Evolutionary conservation across 352 stramenopile species (phyloP).

Genomic region (Aphanomyces invadans): DNA sequence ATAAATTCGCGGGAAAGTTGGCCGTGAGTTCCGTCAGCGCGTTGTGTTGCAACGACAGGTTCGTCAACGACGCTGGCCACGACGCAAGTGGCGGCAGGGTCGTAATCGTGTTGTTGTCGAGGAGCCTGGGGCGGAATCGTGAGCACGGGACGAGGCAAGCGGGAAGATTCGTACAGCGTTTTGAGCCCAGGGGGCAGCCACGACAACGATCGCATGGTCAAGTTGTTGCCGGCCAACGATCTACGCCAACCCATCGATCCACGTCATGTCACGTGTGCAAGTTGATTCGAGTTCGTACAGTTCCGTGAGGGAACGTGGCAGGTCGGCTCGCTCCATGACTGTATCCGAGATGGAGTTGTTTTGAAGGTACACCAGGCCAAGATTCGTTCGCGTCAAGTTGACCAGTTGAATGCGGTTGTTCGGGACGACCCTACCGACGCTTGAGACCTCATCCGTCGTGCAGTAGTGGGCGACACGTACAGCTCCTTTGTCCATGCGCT

Average conservation of each 20-base stretch:
- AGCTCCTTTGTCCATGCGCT: background rate
- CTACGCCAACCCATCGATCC: no score
- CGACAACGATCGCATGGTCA: background rate
- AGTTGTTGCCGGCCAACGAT: conserved; percentile 5
- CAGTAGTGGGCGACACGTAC: background rate
- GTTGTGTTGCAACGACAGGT: conserved; percentile 16
- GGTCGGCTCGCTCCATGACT: background rate
- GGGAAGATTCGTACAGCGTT: no score
- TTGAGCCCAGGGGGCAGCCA: background rate
- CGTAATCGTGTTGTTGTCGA: conserved; percentile 13
- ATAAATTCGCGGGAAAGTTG: conserved; percentile 2
- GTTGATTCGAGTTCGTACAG: no score
- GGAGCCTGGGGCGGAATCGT: background rate
- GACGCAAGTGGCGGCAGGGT: background rate
- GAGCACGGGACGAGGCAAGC: background rate
- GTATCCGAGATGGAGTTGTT: background rate
- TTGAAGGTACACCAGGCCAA: background rate
- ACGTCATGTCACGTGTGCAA: no score
- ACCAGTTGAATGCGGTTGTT: conserved; percentile 16
- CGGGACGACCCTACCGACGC: background rate
- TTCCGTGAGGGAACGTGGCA: background rate
- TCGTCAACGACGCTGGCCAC: conserved; percentile 7
- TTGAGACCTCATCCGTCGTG: no score
- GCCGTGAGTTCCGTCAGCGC: background rate
- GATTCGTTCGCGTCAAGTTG: background rate